phyloP scores from a whole-genome alignment of 805 yeast genomes.

The Cephaloascus fragrans region DNA sequence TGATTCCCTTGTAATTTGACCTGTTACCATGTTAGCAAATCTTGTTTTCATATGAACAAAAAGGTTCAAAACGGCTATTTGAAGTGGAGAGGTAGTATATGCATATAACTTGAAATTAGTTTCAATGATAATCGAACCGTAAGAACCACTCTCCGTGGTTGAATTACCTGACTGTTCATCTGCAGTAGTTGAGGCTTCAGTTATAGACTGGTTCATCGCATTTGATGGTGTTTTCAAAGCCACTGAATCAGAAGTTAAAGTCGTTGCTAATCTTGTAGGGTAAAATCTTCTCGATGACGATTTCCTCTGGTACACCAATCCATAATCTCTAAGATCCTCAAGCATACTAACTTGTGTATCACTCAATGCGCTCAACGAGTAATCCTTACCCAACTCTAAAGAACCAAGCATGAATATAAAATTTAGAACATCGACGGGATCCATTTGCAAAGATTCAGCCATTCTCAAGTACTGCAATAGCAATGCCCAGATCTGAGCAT shows the following conservation, averaged over 20 bases:
- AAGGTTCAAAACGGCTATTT: conserved; percentile 82
- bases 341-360: conserved; percentile 80
- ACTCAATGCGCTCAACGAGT: conserved; percentile 58
- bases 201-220: conserved; percentile 62
- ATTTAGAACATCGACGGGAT: conserved; percentile 90
- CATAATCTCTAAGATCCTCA: conserved; percentile 85
- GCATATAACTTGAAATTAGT: conserved; percentile 92
- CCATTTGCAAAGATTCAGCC: conserved; percentile 81
- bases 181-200: conserved; percentile 13
- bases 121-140: conserved; percentile 79
- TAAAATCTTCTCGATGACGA: conserved; percentile 58
- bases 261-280: conserved; percentile 86
- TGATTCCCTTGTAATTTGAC: conserved; percentile 88
- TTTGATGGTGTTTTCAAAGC: conserved; percentile 64
- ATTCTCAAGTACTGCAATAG: conserved; percentile 78
- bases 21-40: conserved; percentile 87
- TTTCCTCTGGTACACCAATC: conserved; percentile 62
- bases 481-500: conserved; percentile 91
- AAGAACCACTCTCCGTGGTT: conserved; percentile 9
- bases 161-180: conserved; percentile 6
- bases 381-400: conserved; percentile 81
- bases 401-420: conserved; percentile 92
- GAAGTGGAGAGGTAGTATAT: conserved; percentile 88
- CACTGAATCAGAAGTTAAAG: conserved; percentile 76
- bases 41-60: conserved; percentile 82